Base-by-base conservation (phyloP, 306 rosid species). In the Cicer arietinum region DNA sequence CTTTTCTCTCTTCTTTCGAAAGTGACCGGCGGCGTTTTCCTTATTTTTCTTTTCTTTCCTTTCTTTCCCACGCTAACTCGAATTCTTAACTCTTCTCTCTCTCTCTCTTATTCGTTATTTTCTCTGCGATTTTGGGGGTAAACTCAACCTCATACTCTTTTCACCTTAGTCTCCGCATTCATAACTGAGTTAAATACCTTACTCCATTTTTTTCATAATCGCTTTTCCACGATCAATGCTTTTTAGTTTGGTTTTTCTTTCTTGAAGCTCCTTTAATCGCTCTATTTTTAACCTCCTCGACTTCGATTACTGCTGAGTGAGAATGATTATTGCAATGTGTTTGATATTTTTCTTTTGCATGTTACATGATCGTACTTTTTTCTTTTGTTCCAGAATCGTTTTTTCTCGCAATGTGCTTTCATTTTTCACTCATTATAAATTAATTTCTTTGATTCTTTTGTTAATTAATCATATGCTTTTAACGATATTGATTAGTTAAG, bases 351-450 rank as follows among this genome's bases (percentile, higher is more conserved):
- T 75, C 63, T 30, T 30, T 30, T 67, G 82, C 81, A 83, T 70
- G 89, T 82, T 81, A 79, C 85, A 75, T 74, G 88, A 84, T 86
- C 78, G 59, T 78, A 59, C 71, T 30, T 30, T 69, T 69, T 63
- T 52, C 13, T 56, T 59, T 30, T 58, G 40, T 80, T 81, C 46
- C 20, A 42, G 67, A 73, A 54, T 66, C 42, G 51, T 48, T 64
- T 58, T 85, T 62, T 30, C 37, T 35, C 52, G 71, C 89, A 90
- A 86, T 90, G 96, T 78, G 84, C 81, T 48, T 88, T 2, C 45
- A 42, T 41, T 78, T 79, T 51, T 63, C 71, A 53, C 62, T 68
- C 77, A 46, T 75, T 48, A 5, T 18, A 79, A 35, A 63, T 80
- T 9, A 13, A 54, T 79, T 79, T 68, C 30, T n/a, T 73, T 4